Percentiles rank a stretch among this genome's conserved stretches.
phyloP scores from a whole-genome alignment of 2,329 filamentous ascomycete genomes.

The Bipolaris victoriae region DNA sequence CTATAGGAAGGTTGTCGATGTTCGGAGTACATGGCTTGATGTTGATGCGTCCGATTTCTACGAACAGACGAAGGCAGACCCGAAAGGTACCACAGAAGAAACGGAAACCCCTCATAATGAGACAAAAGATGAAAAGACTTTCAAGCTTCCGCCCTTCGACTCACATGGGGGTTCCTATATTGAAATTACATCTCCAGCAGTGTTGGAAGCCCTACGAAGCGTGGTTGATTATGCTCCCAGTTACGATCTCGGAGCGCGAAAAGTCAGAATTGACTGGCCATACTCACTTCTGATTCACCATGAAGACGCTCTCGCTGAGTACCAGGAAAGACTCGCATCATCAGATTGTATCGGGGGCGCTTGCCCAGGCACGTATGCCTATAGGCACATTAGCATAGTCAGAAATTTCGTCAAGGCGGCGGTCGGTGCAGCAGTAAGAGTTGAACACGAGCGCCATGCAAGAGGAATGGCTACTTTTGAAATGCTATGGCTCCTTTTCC shows the following conservation, averaged over 20 bases:
- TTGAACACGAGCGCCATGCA: background rate
- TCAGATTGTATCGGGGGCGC: background rate
- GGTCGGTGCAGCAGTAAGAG: background rate
- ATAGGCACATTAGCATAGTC: background rate
- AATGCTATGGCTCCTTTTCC: conserved; percentile 2
- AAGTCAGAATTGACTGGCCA: background rate
- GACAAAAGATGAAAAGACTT: background rate
- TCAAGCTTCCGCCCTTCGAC: background rate
- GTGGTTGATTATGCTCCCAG: background rate
- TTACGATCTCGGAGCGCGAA: background rate
- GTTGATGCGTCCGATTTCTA: background rate
- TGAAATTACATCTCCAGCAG: background rate
- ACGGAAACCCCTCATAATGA: background rate
- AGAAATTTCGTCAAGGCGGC: background rate
- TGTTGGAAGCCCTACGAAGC: background rate
- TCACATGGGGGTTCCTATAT: background rate
- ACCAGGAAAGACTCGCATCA: background rate
- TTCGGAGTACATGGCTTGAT: conserved; percentile 1
- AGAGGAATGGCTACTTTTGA: background rate
- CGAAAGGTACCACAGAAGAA: background rate
- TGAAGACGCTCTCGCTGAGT: background rate
- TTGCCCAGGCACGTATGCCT: background rate
- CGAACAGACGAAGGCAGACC: background rate
- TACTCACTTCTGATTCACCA: background rate
- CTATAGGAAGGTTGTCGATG: conserved; percentile 3